Evolutionary conservation across 2,329 filamentous ascomycete species (phyloP), one percentile per base, ranked within the genome.

Genomic region (Cordyceps fumosorosea): DNA sequence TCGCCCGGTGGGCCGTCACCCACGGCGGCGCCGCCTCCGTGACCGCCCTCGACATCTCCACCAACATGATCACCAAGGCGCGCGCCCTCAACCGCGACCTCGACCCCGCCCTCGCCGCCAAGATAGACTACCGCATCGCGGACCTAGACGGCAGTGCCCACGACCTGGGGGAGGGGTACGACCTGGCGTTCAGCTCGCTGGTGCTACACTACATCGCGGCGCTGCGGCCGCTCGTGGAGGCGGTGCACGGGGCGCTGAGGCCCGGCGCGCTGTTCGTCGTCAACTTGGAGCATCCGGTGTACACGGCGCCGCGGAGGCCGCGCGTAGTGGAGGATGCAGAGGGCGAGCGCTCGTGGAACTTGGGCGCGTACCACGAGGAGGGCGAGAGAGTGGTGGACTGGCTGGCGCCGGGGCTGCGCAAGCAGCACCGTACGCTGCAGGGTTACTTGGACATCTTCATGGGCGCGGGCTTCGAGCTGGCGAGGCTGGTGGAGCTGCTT

Each of bases 271-370:
- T 65, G 7, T 68, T 79, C 26, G 75, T 80, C 10, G 81, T 80
- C 65, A 77, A 77, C 0, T 73, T 80, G 47, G 79, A 81, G 66
- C 79, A 81, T 63, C 78, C 79, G 0, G 73, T 81, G 55, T 75
- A 71, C 63, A 79, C 77, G n/a, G 75, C 77, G 6, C 77, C 77
- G 48, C 70, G 67, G 7, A 70, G 68, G 26, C 70, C 71, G 10
- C 65, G 65, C 10, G 71, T 74, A 22, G 65, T 72, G 18, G 64
- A 67, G 20, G 67, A 69, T n/a, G 64, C 71, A n/a, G 69, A 69
- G 14, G 70, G 70, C n/a, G 63, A 67, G n/a, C 69, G 67, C 37
- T 71, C 72, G 24, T 81, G 78, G 78, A 73, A 73, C 34, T 65
- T 80, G 42, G 73, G 78, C 66, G 69, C 68, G 37, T 80, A 80